Conservation (phyloP, 2,329 filamentous ascomycete genomes). For the Aspergillus pseudonomiae region DNA sequence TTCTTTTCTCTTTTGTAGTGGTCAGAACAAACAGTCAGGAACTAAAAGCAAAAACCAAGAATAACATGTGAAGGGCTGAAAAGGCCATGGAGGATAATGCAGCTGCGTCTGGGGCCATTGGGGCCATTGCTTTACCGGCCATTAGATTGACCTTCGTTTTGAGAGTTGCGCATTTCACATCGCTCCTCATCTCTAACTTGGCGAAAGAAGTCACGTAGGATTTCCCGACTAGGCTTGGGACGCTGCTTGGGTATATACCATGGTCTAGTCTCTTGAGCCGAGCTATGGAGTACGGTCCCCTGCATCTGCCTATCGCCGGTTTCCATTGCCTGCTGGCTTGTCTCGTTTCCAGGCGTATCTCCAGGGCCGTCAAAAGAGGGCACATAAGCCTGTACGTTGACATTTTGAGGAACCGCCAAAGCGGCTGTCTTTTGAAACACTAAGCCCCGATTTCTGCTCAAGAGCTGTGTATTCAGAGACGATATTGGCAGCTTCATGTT, state of each 20-base stretch:
- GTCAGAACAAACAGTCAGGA: background rate
- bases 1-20: background rate
- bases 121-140: background rate
- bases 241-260: conserved; percentile 1
- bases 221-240: conserved; percentile 10
- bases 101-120: background rate
- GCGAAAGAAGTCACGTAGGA: conserved; percentile 29
- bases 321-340: background rate
- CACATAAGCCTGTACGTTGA: conserved; percentile 34
- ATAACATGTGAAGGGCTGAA: background rate
- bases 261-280: background rate
- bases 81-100: background rate
- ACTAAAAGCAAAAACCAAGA: background rate
- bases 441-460: conserved; percentile 21
- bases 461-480: conserved; percentile 26
- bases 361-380: conserved; percentile 34
- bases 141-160: background rate
- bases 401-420: conserved; percentile 30
- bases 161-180: conserved; percentile 21
- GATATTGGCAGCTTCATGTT: conserved; percentile 15
- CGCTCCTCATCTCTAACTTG: conserved; percentile 28
- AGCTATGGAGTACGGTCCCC: background rate
- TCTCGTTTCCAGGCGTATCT: conserved; percentile 16
- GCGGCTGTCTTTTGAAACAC: conserved; percentile 31
- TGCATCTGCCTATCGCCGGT: background rate